These are phyloP conservation scores for Tricholoma matsutake DNA, from an alignment of 768 basidiomycete genomes.

Conservation along the genomic window DNA sequence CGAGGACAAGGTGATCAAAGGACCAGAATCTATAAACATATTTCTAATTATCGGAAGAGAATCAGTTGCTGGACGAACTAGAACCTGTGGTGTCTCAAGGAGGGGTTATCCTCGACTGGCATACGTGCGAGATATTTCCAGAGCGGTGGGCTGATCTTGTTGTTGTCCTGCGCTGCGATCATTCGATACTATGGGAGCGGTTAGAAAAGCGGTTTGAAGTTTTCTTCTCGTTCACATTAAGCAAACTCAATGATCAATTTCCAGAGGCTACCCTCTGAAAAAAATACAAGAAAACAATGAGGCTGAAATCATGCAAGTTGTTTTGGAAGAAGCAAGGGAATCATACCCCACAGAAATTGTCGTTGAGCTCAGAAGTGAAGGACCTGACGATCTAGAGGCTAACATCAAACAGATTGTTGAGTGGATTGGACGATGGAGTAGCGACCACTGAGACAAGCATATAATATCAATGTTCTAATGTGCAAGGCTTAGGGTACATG, in stretches of 20 bases:
- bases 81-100: constrained; percentile 68
- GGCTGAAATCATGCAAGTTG: constrained; percentile 96
- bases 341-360: constrained; percentile 87
- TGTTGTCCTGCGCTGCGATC: constrained; percentile 87
- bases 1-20: constrained; percentile 78
- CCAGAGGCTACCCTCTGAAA: constrained; percentile 80
- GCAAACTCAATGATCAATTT: constrained; percentile 3
- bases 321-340: constrained; percentile 82
- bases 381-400: constrained; percentile 73
- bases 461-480: background rate
- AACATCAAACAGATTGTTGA: constrained; percentile 86
- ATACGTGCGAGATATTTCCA: constrained; percentile 90
- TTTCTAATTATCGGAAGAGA: background rate
- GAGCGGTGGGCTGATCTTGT: constrained; percentile 97
- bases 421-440: constrained; percentile 81
- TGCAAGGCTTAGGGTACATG: no score
- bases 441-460: constrained; percentile 27
- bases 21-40: background rate
- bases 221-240: background rate
- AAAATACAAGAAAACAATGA: constrained; percentile 99
- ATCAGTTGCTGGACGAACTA: constrained; percentile 83
- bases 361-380: constrained; percentile 79
- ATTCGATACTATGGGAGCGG: constrained; percentile 83
- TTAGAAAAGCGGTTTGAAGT: constrained; percentile 77
- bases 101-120: constrained; percentile 91